Conservation (phyloP, 2,329 filamentous ascomycete species). For the Penicillium thymicola region DNA sequence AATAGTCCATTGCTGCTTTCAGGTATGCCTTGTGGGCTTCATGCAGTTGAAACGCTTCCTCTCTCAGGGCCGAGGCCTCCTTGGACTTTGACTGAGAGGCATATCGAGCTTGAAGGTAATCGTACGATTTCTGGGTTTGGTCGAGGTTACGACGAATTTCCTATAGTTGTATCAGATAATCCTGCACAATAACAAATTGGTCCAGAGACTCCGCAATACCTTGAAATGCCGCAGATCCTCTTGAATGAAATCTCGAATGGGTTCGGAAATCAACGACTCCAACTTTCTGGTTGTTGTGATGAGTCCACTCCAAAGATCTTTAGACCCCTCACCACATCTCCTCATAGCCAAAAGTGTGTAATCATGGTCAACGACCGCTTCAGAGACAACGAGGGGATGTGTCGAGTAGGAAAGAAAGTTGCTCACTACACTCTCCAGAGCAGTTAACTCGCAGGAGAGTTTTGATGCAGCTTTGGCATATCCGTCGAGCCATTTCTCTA, state of each 20-base stretch:
- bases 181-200: neutral
- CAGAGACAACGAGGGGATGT: constrained; percentile 70
- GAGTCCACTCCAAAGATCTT: constrained; percentile 81
- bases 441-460: constrained; percentile 63
- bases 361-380: constrained; percentile 88
- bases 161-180: constrained; percentile 22
- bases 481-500: constrained; percentile 87
- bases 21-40: constrained; percentile 88
- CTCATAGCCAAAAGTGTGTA: constrained; percentile 87
- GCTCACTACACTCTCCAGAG: constrained; percentile 76
- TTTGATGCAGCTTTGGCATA: constrained; percentile 62
- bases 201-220: constrained; percentile 27
- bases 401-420: constrained; percentile 70
- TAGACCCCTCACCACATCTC: constrained; percentile 77
- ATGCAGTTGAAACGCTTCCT: constrained; percentile 94
- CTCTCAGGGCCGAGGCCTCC: constrained; percentile 82
- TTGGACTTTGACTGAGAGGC: constrained; percentile 85
- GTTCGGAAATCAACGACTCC: constrained; percentile 74
- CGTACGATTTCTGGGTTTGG: constrained; percentile 76
- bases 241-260: constrained; percentile 72
- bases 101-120: constrained; percentile 77
- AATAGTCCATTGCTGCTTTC: constrained; percentile 91
- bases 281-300: constrained; percentile 72
- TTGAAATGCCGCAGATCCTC: constrained; percentile 83
- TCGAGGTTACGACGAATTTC: constrained; percentile 76